Conservation (phyloP, 345 rosid species). For the Euphorbia peplus region DNA sequence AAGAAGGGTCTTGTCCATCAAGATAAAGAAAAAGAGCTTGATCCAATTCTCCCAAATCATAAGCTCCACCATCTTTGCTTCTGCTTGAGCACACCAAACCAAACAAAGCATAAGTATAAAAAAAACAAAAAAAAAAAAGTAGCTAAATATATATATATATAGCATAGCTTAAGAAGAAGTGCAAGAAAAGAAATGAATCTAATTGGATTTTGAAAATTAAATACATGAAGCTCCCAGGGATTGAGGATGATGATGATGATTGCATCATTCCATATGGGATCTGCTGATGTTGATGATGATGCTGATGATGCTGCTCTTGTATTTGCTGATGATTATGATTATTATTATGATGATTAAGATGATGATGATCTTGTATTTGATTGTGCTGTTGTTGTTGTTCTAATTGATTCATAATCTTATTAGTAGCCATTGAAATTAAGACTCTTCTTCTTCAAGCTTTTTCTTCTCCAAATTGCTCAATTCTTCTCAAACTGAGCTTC, state of each 20-base stretch:
- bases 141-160: background rate
- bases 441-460: background rate
- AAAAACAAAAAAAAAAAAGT: too few relatives aligned
- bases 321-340: slow-evolving; percentile 16
- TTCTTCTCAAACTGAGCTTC: slow-evolving; percentile 22
- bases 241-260: slow-evolving; percentile 42
- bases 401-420: slow-evolving; percentile 35
- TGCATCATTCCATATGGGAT: slow-evolving; percentile 56
- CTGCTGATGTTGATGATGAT: slow-evolving; percentile 25
- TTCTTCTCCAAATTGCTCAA: background rate
- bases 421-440: slow-evolving; percentile 38
- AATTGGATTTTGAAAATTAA: background rate
- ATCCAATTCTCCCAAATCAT: slow-evolving; percentile 91
- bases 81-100: slow-evolving; percentile 26
- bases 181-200: background rate
- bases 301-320: slow-evolving; percentile 24
- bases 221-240: slow-evolving; percentile 69
- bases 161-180: background rate
- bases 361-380: slow-evolving; percentile 18
- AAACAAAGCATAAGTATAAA: background rate
- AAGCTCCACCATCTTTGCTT: slow-evolving; percentile 41
- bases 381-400: slow-evolving; percentile 31
- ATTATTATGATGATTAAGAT: too few relatives aligned
- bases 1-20: slow-evolving; percentile 71
- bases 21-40: slow-evolving; percentile 91